Evolutionary conservation across 805 yeast species (phyloP).

Genomic region (Yamadazyma sp.): DNA sequence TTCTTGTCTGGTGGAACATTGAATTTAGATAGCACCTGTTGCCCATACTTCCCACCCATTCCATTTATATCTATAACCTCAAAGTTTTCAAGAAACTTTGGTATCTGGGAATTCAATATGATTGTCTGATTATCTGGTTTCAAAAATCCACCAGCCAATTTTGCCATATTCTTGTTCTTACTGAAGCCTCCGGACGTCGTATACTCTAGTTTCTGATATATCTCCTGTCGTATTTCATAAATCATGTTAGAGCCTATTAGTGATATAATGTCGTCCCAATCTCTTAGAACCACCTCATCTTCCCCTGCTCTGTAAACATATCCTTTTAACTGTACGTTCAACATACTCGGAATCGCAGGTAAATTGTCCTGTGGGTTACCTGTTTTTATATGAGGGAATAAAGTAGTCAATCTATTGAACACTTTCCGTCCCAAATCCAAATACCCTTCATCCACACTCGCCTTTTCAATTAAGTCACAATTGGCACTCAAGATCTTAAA

Average conservation of each 20-base stretch:
- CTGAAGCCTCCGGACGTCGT: constrained; percentile 91
- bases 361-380: constrained; percentile 25
- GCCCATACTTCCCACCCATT: constrained; percentile 88
- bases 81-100: constrained; percentile 57
- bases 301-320: constrained; percentile 21
- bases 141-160: constrained; percentile 78
- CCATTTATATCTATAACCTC: constrained; percentile 80
- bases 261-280: constrained; percentile 81
- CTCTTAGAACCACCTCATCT: constrained; percentile 14
- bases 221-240: constrained; percentile 49
- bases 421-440: constrained; percentile 76
- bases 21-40: constrained; percentile 50
- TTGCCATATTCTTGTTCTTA: constrained; percentile 73
- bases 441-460: constrained; percentile 93
- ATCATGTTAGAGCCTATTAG: constrained; percentile 66
- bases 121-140: constrained; percentile 90
- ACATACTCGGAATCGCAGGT: constrained; percentile 44
- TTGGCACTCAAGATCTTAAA: constrained; percentile 58
- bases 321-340: constrained; percentile 35
- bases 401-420: constrained; percentile 37
- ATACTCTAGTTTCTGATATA: constrained; percentile 62
- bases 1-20: constrained; percentile 47
- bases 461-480: constrained; percentile 81
- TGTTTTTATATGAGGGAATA: constrained; percentile 47
- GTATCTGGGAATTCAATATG: constrained; percentile 49